A percentile compares a stretch with the other conserved stretches of the same genome.
These are phyloP conservation scores for Boletus coccyginus DNA, from an alignment of 768 basidiomycete species.

Conservation along the genomic window DNA sequence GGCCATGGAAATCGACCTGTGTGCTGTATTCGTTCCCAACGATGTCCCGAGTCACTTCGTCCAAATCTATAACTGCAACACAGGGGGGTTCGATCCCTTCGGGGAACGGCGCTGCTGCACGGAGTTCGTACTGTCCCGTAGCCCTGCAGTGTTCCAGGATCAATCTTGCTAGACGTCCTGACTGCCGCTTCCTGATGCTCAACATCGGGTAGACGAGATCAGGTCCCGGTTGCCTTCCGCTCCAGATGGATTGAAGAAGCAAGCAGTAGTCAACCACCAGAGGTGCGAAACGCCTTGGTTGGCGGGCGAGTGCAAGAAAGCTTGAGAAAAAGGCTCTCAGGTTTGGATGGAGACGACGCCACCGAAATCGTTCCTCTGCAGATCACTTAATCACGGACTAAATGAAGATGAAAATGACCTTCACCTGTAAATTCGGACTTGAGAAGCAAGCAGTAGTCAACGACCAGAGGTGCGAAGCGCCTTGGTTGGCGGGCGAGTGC, in stretches of 20 bases:
- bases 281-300: neutral
- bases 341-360: neutral
- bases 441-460: neutral
- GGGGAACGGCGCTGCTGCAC: neutral
- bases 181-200: conserved; percentile 1
- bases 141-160: neutral
- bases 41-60: neutral
- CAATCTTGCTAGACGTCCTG: neutral
- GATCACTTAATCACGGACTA: neutral
- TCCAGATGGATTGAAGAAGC: neutral
- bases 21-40: neutral
- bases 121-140: neutral
- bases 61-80: neutral
- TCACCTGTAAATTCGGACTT: neutral
- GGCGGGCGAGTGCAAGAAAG: neutral
- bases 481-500: neutral
- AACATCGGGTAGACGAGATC: conserved; percentile 3
- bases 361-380: neutral
- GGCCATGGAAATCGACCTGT: neutral
- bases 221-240: neutral
- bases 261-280: neutral
- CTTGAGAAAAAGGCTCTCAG: neutral
- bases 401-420: neutral
- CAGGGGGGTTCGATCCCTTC: neutral
- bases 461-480: neutral